These are phyloP conservation scores for Aphanomyces euteiches DNA, from an alignment of 352 stramenopile species.

Conservation along the genomic window DNA sequence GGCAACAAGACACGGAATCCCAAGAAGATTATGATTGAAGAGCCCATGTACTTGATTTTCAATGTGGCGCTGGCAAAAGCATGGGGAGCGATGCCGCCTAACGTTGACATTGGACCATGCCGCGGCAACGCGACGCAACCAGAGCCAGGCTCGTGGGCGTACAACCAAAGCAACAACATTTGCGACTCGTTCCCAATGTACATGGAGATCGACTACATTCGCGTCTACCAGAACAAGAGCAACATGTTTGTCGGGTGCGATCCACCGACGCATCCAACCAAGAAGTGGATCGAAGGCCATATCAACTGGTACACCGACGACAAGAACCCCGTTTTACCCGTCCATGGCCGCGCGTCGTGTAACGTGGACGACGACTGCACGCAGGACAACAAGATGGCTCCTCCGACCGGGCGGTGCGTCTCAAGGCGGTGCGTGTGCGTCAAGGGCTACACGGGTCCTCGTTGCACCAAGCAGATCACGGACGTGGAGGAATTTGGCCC, in stretches of 20 bases:
- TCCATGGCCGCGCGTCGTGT: constrained; percentile 45
- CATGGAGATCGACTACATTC: constrained; percentile 74
- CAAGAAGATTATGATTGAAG: constrained; percentile 55
- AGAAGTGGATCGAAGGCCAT: constrained; percentile 50
- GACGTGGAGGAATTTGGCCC: constrained; percentile 7
- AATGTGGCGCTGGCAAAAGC: constrained; percentile 56
- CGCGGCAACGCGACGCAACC: constrained; percentile 44
- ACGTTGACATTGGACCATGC: constrained; percentile 42
- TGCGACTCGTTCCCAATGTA: constrained; percentile 70
- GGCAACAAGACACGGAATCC: constrained; percentile 38
- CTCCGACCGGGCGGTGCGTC: constrained; percentile 43
- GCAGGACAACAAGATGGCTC: constrained; percentile 33
- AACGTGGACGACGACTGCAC: constrained; percentile 41
- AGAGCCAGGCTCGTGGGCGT: not conserved
- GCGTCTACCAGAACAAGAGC: constrained; percentile 30
- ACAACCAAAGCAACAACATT: constrained; percentile 44
- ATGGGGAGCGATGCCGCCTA: constrained; percentile 52
- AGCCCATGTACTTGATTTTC: constrained; percentile 68
- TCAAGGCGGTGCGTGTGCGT: constrained; percentile 48
- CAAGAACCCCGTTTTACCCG: constrained; percentile 44
- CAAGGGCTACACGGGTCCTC: constrained; percentile 31
- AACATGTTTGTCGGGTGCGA: constrained; percentile 54
- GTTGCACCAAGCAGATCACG: constrained; percentile 10
- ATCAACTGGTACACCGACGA: constrained; percentile 47
- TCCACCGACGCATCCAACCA: constrained; percentile 47